Conservation (phyloP, 257 asterid species). For the Solanum lycopersicoides region DNA sequence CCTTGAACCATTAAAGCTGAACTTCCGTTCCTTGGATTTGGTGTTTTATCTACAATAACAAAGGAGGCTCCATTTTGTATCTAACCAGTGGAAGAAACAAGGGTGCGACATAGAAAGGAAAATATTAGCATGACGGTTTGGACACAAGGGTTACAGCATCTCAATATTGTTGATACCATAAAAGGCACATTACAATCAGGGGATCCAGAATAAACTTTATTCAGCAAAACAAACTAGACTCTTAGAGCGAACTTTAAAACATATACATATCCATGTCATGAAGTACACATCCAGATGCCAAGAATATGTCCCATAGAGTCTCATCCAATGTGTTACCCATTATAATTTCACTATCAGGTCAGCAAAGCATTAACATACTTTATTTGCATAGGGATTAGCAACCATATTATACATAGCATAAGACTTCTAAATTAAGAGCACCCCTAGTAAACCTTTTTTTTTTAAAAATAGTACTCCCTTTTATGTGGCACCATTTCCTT, state of each 20-base stretch:
- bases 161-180: neutral
- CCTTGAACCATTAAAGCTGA: conserved; percentile 83
- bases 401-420: neutral
- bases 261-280: neutral
- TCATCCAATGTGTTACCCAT: neutral
- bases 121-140: neutral
- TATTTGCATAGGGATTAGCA: neutral
- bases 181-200: neutral
- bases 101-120: conserved; percentile 14
- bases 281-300: neutral
- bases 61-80: conserved; percentile 76
- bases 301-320: neutral
- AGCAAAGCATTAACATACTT: neutral
- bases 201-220: neutral
- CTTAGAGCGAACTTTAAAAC: neutral
- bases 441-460: neutral
- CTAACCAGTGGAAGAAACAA: conserved; percentile 34
- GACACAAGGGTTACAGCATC: neutral
- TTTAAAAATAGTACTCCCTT: no score
- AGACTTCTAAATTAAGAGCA: neutral
- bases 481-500: no score
- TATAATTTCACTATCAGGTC: neutral
- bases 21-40: conserved; percentile 63
- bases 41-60: conserved; percentile 51
- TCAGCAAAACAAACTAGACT: neutral